Evolutionary conservation across 2,329 filamentous ascomycete genomes (phyloP).

Genomic region (Helminthosporium solani): DNA sequence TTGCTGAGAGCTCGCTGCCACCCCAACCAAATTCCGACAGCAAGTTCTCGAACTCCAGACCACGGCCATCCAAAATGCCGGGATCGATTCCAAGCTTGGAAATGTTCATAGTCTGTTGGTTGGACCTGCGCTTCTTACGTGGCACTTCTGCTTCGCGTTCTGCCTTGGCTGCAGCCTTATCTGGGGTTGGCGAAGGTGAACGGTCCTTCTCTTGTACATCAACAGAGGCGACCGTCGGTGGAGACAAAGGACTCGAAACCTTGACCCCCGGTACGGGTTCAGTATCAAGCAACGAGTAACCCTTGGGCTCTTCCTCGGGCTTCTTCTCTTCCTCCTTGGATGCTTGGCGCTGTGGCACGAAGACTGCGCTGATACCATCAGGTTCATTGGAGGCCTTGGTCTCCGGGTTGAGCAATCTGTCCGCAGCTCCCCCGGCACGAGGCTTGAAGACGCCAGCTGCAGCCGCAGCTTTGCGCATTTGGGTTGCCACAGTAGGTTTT

Average conservation of each 20-base stretch:
- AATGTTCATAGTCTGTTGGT: conserved; percentile 78
- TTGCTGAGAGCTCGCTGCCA: conserved; percentile 70
- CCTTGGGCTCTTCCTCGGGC: conserved; percentile 22
- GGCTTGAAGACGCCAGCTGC: conserved; percentile 79
- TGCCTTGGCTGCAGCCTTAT: conserved; percentile 21
- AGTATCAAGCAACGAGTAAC: conserved; percentile 31
- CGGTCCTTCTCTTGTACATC: conserved; percentile 24
- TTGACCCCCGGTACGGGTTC: conserved; percentile 39
- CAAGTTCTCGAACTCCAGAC: conserved; percentile 77
- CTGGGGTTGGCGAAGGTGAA: conserved; percentile 43
- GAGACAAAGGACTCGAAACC: conserved; percentile 34
- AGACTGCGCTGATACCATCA: conserved; percentile 86
- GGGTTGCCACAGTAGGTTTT: conserved; percentile 70
- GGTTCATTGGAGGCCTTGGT: conserved; percentile 66
- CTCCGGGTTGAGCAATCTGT: conserved; percentile 64
- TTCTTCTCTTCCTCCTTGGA: conserved; percentile 28
- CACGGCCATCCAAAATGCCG: conserved; percentile 70
- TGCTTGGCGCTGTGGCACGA: conserved; percentile 63
- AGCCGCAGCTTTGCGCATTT: conserved; percentile 77
- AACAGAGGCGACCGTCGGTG: conserved; percentile 17
- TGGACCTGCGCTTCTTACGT: conserved; percentile 63
- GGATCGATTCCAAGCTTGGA: conserved; percentile 76
- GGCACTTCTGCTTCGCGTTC: conserved; percentile 48
- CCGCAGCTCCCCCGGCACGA: conserved; percentile 80
- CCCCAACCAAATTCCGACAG: conserved; percentile 89